phyloP scores from a whole-genome alignment of 73 alveolate species.

The Paramecium caudatum region DNA sequence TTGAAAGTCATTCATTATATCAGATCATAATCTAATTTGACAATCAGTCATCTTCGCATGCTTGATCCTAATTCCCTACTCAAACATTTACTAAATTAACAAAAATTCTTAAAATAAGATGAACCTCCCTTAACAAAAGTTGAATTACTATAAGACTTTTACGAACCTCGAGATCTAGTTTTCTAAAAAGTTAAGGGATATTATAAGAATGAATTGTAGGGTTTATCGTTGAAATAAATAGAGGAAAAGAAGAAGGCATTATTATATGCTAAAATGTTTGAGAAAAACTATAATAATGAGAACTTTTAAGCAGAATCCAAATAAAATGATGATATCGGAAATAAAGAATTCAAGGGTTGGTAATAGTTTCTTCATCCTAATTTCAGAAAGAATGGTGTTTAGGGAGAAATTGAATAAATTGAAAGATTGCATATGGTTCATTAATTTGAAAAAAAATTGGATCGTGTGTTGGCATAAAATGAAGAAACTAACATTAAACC shows the following conservation, averaged over 20 bases:
- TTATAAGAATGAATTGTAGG: conserved; percentile 67
- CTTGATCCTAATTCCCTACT: conserved; percentile 26
- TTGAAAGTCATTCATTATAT: conserved; percentile 54
- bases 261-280: conserved; percentile 42
- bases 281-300: not conserved
- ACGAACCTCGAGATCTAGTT: conserved; percentile 66
- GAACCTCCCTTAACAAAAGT: conserved; percentile 55
- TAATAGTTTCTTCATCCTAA: conserved; percentile 42
- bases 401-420: conserved; percentile 41
- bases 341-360: conserved; percentile 42
- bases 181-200: conserved; percentile 59
- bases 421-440: conserved; percentile 53
- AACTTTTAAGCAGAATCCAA: not conserved
- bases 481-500: conserved; percentile 44
- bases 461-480: conserved; percentile 2
- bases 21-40: conserved; percentile 53
- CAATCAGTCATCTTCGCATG: conserved; percentile 17
- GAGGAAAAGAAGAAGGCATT: conserved; percentile 59
- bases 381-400: conserved; percentile 46
- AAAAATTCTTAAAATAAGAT: not conserved
- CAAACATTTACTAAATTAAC: not conserved
- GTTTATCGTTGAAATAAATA: conserved; percentile 66
- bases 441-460: conserved; percentile 55
- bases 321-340: conserved; percentile 5
- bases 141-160: conserved; percentile 50